Base-by-base conservation (phyloP, 306 rosid genomes). In the Betula pendula region DNA sequence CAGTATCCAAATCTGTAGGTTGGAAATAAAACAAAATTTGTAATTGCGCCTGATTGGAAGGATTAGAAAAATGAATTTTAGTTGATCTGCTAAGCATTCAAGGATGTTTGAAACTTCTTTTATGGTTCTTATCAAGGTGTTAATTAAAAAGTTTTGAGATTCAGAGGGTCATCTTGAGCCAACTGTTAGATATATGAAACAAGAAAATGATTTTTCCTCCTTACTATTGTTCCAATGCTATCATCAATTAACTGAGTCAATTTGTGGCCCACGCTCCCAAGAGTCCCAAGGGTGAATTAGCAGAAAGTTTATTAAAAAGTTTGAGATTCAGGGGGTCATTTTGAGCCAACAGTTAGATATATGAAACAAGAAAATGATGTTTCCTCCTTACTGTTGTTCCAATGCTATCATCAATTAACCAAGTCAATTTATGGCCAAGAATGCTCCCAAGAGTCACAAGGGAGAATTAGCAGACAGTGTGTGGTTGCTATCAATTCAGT, bases 21-120 rank as follows among this genome's bases (percentile, higher is more conserved):
- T 1, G 70, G 33, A 20, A 44, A 22, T 33, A 60, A 48, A 70
- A 42, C 6, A 65, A 1, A 51, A 48, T 48, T 4, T 14, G 17
- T 25, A 25, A 14, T 49, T 74, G 24, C 42, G 47, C 19, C 38
- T 20, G 53, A 60, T 50, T 58, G 13, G 42, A 75, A 58, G 67
- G 33, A 74, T 59, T 69, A 51, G n/a, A 7, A 62, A 59, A 70
- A 68, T 31, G 70, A 62, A n/a, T 20, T 29, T 56, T 16, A 29
- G 16, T 72, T 56, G 19, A n/a, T 40, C 20, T 79, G 65, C 68
- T 38, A 22, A 15, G 59, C 51, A 66, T 66, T 59, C 44, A 51
- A 42, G 8, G 10, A 69, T 25, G 77, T 73, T 45, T 50, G 27
- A 77, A 80, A 70, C 78, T 44, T 62, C 16, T 33, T 65, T 65